These are phyloP conservation scores for Fusarium chuoi DNA, from an alignment of 2,329 filamentous ascomycete species.

Conservation along the genomic window DNA sequence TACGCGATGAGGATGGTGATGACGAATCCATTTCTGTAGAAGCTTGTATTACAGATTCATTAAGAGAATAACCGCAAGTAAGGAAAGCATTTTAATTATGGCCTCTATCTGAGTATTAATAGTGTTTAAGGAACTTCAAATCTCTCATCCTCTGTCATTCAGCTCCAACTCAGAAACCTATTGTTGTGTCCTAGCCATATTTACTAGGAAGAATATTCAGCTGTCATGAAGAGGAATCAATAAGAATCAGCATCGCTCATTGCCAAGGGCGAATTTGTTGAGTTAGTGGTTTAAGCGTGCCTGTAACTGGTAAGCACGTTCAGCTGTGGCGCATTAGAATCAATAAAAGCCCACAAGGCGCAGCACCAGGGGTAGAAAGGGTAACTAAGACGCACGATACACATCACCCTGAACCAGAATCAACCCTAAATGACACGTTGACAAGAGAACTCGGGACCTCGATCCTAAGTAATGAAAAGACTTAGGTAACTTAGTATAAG, in stretches of 20 bases:
- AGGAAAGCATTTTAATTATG: neutral
- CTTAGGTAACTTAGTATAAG: no score
- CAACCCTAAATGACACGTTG: neutral
- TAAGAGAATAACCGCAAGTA: no score
- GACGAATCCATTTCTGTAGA: constrained; percentile 3
- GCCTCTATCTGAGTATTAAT: no score
- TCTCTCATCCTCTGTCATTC: neutral
- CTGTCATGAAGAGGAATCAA: neutral
- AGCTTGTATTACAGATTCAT: neutral
- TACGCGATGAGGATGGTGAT: constrained; percentile 1
- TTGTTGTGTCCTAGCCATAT: neutral
- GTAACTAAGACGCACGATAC: neutral
- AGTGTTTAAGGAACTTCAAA: neutral
- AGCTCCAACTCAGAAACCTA: neutral
- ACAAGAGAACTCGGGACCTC: no score
- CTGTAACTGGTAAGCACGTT: neutral
- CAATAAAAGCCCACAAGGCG: neutral
- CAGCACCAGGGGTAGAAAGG: neutral
- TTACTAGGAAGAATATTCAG: neutral
- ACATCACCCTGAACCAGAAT: neutral
- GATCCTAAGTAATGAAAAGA: no score
- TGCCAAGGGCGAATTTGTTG: neutral
- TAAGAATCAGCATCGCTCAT: neutral
- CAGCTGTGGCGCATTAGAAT: neutral
- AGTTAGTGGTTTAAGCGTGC: neutral